Conservation (phyloP, 352 stramenopile species). For the Thraustotheca clavata region DNA sequence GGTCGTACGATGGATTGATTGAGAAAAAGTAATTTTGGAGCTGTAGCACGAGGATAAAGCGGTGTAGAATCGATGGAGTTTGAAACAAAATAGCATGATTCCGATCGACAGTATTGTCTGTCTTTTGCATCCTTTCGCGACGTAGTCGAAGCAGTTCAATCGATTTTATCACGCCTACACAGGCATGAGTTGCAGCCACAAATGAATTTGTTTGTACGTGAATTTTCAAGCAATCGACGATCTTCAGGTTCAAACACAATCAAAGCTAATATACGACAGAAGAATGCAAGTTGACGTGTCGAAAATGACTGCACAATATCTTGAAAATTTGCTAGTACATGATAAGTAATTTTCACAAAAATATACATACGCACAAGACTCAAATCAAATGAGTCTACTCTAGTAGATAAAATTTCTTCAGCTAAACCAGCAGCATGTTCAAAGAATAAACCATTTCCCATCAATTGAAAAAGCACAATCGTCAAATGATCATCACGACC, state of each 20-base stretch:
- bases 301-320: slow-evolving; percentile 82
- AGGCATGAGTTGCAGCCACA: slow-evolving; percentile 9
- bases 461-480: slow-evolving; percentile 91
- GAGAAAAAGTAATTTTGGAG: slow-evolving; percentile 84
- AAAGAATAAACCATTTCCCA: slow-evolving; percentile 85
- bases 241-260: slow-evolving; percentile 95
- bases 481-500: slow-evolving; percentile 82
- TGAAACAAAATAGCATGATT: slow-evolving; percentile 92
- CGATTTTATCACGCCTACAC: slow-evolving; percentile 88
- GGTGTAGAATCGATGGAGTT: slow-evolving; percentile 56
- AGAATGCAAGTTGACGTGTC: slow-evolving; percentile 90
- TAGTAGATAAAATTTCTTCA: slow-evolving; percentile 89
- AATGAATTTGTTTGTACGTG: slow-evolving; percentile 39
- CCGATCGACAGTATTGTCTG: slow-evolving; percentile 84
- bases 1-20: slow-evolving; percentile 72
- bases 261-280: slow-evolving; percentile 92
- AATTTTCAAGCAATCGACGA: slow-evolving; percentile 85
- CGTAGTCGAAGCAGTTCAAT: slow-evolving; percentile 87
- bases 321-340: slow-evolving; percentile 83
- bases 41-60: slow-evolving; percentile 60
- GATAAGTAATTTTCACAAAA: slow-evolving; percentile 29
- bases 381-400: slow-evolving; percentile 71
- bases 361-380: slow-evolving; percentile 58
- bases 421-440: slow-evolving; percentile 85
- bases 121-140: slow-evolving; percentile 59